Base-by-base conservation (phyloP, 164 flowering plant species). In the Warburgia ugandensis region DNA sequence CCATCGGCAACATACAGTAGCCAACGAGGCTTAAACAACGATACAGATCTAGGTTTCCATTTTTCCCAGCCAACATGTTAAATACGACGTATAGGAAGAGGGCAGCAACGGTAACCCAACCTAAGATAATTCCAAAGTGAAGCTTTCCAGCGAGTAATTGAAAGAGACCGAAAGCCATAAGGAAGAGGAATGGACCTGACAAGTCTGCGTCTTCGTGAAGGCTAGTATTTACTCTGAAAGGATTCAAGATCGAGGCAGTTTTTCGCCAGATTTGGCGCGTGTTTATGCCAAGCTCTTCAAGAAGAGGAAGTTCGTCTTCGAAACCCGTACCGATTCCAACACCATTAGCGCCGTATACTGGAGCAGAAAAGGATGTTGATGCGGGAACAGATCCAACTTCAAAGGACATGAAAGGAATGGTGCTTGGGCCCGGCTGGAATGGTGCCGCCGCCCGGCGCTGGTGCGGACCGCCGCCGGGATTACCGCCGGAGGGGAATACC, bases 281-380 rank as follows among this genome's bases (percentile, higher is more conserved):
- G 63, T 86, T 83, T 54, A 86, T 86, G 11, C 94, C 97, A 30
- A 90, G 83, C 45, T 90, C 97, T 66, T 90, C 97, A 4, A 90
- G 78, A n/a, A 84, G 71, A 5, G 95, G 86, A 27, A 69, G 90
- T 62, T 86, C 95, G 53, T 80, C 91, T 14, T 80, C 90, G 69
- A 86, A 81, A 2, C 64, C 69, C 3, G 47, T 27, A 12, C 64
- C 58, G 36, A 50, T 36, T 32, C 45, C 39, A 10, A 29, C 39
- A 29, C 38, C 29, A 56, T 63, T 67, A 16, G 60, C 67, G 45
- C 65, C 56, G 39, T 55, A 67, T 32, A 63, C 50, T 2, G 74
- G 81, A 3, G 77, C 21, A 5, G 75, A 67, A 37, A 48, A 56
- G 46, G 71, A 50, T 14, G 61, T 26, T 3, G 61, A 48, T 25